Evolutionary conservation across 208 protist species (phyloP).

Genomic region (Wallacemonas sp.): DNA sequence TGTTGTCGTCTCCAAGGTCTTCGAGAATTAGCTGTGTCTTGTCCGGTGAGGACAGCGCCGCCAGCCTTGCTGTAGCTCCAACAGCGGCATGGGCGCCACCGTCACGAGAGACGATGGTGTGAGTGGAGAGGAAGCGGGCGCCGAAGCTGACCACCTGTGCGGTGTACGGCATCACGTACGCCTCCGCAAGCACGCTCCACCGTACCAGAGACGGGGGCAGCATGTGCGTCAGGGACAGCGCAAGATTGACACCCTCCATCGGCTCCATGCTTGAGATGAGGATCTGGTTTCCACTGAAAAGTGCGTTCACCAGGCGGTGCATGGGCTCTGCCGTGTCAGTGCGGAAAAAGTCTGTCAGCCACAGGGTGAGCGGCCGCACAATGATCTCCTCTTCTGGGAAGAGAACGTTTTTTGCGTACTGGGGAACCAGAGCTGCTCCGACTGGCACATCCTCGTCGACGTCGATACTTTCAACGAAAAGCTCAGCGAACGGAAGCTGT

Average conservation of each 20-base stretch:
- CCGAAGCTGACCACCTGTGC: slow-evolving; percentile 58
- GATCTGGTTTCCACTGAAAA: slow-evolving; percentile 80
- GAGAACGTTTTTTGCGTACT: slow-evolving; percentile 12
- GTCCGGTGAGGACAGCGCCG: neutral
- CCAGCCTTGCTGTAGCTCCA: too few species aligned
- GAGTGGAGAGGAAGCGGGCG: slow-evolving; percentile 21
- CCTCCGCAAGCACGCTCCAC: slow-evolving; percentile 37
- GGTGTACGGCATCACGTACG: slow-evolving; percentile 68
- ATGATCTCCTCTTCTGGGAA: slow-evolving; percentile 19
- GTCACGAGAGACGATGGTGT: slow-evolving; percentile 5
- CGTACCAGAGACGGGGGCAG: slow-evolving; percentile 48
- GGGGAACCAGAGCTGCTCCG: slow-evolving; percentile 3
- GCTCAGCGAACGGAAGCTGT: slow-evolving; percentile 23
- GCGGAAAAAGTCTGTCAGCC: slow-evolving; percentile 51
- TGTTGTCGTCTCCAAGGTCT: slow-evolving; percentile 15
- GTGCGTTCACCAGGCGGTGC: slow-evolving; percentile 46
- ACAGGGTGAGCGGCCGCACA: slow-evolving; percentile 60
- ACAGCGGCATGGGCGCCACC: too few species aligned
- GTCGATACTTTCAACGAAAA: slow-evolving; percentile 20
- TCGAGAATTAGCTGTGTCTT: slow-evolving; percentile 8
- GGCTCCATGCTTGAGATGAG: slow-evolving; percentile 46
- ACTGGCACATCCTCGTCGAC: slow-evolving; percentile 16
- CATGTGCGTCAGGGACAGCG: slow-evolving; percentile 48
- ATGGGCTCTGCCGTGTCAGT: slow-evolving; percentile 17
- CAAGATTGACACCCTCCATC: slow-evolving; percentile 50